These are phyloP conservation scores for Alternaria sp. DNA, from an alignment of 2,329 filamentous ascomycete species.

Conservation along the genomic window DNA sequence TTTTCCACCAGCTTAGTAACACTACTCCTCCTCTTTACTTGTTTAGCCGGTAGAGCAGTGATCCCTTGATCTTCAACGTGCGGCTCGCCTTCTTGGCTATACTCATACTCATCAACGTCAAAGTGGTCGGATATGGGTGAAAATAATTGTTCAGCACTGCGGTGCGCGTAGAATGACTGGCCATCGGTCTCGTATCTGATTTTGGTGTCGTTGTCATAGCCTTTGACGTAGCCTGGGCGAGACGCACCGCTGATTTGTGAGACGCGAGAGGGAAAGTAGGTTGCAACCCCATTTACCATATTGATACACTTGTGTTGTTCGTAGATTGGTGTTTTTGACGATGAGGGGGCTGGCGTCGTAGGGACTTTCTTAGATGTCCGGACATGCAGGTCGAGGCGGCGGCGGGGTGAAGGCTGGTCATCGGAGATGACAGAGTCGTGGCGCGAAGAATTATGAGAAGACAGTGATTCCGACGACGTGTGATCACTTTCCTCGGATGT, in stretches of 20 bases:
- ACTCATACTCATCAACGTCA: conserved; percentile 10
- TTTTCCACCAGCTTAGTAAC: conserved; percentile 13
- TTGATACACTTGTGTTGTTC: background rate
- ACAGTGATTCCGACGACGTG: background rate
- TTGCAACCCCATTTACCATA: background rate
- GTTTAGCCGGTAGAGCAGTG: background rate
- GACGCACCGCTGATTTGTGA: background rate
- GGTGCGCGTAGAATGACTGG: conserved; percentile 19
- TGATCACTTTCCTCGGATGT: background rate
- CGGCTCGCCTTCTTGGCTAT: background rate
- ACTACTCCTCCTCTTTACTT: conserved; percentile 1
- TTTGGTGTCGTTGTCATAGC: conserved; percentile 14
- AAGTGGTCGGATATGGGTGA: conserved; percentile 13
- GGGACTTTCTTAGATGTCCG: background rate
- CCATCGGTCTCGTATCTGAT: conserved; percentile 28
- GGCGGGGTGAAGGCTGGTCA: background rate
- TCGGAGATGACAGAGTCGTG: background rate
- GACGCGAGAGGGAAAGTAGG: background rate
- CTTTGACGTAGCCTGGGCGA: conserved; percentile 2
- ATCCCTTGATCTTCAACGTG: background rate
- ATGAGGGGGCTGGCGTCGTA: background rate
- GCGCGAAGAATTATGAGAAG: background rate
- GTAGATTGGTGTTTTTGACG: background rate
- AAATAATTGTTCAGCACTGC: background rate
- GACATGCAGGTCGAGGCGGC: background rate